Conservation (phyloP, 805 yeast species). For the Sugiyamaella smithiae region DNA sequence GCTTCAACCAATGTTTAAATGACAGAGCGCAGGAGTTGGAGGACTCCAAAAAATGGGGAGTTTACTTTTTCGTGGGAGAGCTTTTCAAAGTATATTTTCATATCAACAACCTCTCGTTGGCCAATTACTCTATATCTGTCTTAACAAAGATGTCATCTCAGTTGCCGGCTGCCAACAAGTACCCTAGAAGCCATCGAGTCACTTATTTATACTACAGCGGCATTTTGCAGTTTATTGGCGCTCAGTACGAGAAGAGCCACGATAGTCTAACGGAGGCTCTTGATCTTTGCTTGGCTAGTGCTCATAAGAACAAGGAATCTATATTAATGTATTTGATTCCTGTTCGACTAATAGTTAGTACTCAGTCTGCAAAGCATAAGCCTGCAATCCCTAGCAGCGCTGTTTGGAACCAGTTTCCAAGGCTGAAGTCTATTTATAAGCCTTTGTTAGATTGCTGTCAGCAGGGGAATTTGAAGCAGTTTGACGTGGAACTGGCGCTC, state of each 20-base stretch:
- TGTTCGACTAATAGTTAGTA: conserved; percentile 47
- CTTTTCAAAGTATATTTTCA: conserved; percentile 68
- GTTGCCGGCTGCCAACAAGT: conserved; percentile 48
- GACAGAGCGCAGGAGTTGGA: conserved; percentile 60
- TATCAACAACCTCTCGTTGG: conserved; percentile 65
- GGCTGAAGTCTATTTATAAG: conserved; percentile 42
- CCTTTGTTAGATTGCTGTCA: conserved; percentile 48
- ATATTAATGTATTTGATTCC: conserved; percentile 66
- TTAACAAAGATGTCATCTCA: conserved; percentile 49
- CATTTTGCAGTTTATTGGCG: conserved; percentile 61
- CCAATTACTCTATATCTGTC: conserved; percentile 71
- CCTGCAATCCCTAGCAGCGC: conserved; percentile 44
- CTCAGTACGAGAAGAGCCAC: conserved; percentile 53
- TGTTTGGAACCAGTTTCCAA: conserved; percentile 44
- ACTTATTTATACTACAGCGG: conserved; percentile 70
- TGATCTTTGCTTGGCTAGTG: conserved; percentile 33
- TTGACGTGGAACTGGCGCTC: conserved; percentile 44
- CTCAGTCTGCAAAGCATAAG: neutral
- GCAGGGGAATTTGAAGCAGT: conserved; percentile 55
- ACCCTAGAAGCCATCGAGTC: conserved; percentile 53
- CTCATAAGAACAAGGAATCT: conserved; percentile 19
- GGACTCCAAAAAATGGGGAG: conserved; percentile 56
- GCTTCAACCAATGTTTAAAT: conserved; percentile 73
- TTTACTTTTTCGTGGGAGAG: conserved; percentile 67
- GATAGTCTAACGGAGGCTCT: conserved; percentile 53